A percentile compares a stretch with the other conserved stretches of the same genome.
Conservation (phyloP, 768 basidiomycete species). For the Cyathus striatus region DNA sequence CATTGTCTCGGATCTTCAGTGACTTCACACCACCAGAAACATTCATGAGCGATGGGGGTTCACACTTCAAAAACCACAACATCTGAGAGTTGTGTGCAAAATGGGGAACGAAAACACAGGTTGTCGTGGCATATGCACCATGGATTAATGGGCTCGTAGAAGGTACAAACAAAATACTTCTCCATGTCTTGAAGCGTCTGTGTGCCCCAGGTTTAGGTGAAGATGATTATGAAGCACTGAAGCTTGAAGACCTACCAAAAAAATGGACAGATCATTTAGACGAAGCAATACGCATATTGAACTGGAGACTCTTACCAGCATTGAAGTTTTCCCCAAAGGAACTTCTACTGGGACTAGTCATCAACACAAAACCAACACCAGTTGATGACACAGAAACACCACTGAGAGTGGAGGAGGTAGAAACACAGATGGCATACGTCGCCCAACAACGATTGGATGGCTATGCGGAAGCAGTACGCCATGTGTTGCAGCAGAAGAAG, state of each 20-base stretch:
- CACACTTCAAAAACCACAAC: slow-evolving; percentile 28
- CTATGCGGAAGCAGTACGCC: slow-evolving; percentile 13
- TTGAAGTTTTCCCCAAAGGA: slow-evolving; percentile 10
- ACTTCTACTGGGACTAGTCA: slow-evolving; percentile 12
- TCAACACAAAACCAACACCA: slow-evolving; percentile 13
- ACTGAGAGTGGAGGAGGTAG: slow-evolving; percentile 3
- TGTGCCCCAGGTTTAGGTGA: slow-evolving; percentile 26
- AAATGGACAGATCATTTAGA: slow-evolving; percentile 28
- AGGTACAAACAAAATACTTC: slow-evolving; percentile 19
- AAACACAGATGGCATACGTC: slow-evolving; percentile 19
- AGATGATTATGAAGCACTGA: slow-evolving; percentile 13
- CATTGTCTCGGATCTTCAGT: slow-evolving; percentile 13
- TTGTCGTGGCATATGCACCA: slow-evolving; percentile 26
- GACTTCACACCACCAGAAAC: slow-evolving; percentile 17
- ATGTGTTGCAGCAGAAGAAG: slow-evolving; percentile 16
- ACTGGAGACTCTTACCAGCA: slow-evolving; percentile 9
- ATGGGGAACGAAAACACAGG: slow-evolving; percentile 10
- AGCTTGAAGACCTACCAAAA: slow-evolving; percentile 12
- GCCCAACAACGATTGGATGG: slow-evolving; percentile 23
- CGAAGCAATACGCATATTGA: slow-evolving; percentile 13
- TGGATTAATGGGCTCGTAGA: slow-evolving; percentile 28
- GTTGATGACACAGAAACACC: background rate
- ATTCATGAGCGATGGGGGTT: slow-evolving; percentile 31
- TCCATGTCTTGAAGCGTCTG: slow-evolving; percentile 17
- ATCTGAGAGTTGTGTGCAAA: slow-evolving; percentile 18